phyloP scores from a whole-genome alignment of 106 monocot species.

The Apostasia shenzhenica region DNA sequence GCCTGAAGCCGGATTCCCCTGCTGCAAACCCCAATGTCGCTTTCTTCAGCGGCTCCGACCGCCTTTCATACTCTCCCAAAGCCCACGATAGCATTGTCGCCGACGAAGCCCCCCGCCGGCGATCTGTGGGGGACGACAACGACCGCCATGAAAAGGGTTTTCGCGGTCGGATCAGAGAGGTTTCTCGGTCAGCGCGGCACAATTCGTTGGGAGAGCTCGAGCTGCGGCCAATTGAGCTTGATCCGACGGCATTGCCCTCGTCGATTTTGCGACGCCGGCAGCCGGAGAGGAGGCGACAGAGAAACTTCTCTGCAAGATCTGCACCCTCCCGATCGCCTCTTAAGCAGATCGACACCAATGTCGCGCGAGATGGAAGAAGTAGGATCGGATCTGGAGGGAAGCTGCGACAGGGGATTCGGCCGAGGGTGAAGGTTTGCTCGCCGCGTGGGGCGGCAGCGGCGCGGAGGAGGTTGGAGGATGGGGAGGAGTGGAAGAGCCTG shows the following conservation, averaged over 20 bases:
- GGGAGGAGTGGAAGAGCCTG: conserved; percentile 2
- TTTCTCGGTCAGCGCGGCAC: background rate
- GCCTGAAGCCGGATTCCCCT: no score
- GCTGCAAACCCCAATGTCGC: no score
- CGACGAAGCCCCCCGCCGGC: background rate
- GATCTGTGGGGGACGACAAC: conserved; percentile 1
- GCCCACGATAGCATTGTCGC: background rate
- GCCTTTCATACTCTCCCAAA: no score
- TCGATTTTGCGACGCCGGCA: background rate
- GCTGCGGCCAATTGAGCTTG: background rate
- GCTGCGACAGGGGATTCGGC: background rate
- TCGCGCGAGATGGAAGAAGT: no score
- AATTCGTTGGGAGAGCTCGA: background rate
- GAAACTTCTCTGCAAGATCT: background rate
- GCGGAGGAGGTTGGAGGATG: conserved; percentile 1
- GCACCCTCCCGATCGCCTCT: background rate
- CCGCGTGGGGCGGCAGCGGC: conserved; percentile 14
- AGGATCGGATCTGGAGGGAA: background rate
- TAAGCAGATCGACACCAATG: background rate
- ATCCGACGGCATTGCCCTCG: no score
- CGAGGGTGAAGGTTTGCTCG: conserved; percentile 30
- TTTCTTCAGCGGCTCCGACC: no score
- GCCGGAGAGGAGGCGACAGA: background rate
- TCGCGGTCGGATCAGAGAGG: background rate
- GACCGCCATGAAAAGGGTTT: background rate